Evolutionary conservation across 306 rosid species (phyloP), one percentile per base, ranked within the genome.

Genomic region (Ammopiptanthus mongolicus): DNA sequence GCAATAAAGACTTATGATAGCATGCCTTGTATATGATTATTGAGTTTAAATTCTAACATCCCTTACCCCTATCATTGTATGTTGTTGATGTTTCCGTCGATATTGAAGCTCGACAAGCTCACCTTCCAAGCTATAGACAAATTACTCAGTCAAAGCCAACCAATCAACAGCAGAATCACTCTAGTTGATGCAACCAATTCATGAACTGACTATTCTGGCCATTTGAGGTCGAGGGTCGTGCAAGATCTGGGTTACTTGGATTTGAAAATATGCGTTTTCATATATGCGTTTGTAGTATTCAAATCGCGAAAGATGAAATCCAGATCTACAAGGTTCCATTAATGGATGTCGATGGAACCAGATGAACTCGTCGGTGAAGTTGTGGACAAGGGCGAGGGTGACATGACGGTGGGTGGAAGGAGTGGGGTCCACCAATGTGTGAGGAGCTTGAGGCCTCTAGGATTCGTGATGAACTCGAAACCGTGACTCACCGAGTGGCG

Each of bases 351-450:
- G 28, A 25, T 25, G 17, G 33, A 92, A 8, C 99, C 97, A 95
- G 91, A 96, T 92, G 85, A 97, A 81, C 74, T 95, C 97, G 71
- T 97, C 97, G 81, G 91, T 95, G 87, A 14, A 95, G 59, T 97
- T 97, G 69, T 95, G 99, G 76, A 95, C 93, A 33, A 95, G 0
- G 78, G 96, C 92, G 33, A 95, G 57, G 75, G 68, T 80, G 1
- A 91, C 99, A 85, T 1, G 52, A 84, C 15, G 2, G 61, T 46
- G 1, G 88, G 25, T 0, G 96, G 96, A 48, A 97, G 87, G 19
- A 84, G 92, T 0, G 99, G 99, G 68, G 80, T 81, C 97, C 99
- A 95, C 93, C 93, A 90, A 82, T 92, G 97, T 0, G 97, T 90
- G 84, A 95, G 90, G 71, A 89, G 93, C 55, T 85, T 90, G 72